Percentiles rank a stretch among this genome's conserved stretches.
Conservation (phyloP, 2,329 filamentous ascomycete genomes). For the Xylariaceae sp. region DNA sequence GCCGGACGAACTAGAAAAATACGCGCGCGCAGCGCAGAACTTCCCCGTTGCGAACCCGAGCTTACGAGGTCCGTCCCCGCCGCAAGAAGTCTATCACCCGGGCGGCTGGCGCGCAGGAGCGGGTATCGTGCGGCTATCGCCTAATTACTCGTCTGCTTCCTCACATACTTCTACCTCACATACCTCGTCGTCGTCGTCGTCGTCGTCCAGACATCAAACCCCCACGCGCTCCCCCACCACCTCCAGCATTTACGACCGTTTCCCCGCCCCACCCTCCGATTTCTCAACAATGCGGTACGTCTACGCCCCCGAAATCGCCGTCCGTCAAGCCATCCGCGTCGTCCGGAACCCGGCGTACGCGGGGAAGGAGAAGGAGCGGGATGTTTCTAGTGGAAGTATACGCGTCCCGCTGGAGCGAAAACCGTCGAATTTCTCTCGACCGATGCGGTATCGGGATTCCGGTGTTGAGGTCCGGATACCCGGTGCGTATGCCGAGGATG, state of each 20-base stretch:
- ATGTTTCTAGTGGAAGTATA: no score
- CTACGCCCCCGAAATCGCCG: slow-evolving; percentile 26
- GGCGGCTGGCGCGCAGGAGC: slow-evolving; percentile 28
- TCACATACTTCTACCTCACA: slow-evolving; percentile 1
- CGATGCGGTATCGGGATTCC: neutral
- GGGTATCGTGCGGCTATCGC: slow-evolving; percentile 6
- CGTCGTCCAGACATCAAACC: slow-evolving; percentile 7
- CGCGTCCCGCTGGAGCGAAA: neutral
- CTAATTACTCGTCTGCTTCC: neutral
- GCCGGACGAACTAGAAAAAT: neutral
- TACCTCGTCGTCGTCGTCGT: slow-evolving; percentile 2
- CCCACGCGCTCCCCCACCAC: neutral
- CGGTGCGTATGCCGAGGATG: neutral
- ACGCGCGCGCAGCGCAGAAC: slow-evolving; percentile 7
- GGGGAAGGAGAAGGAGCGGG: neutral
- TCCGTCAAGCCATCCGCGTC: slow-evolving; percentile 26
- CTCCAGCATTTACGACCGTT: neutral
- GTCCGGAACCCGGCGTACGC: slow-evolving; percentile 25
- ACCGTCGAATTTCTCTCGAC: neutral
- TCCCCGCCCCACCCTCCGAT: slow-evolving; percentile 17
- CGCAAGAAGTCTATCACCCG: slow-evolving; percentile 24
- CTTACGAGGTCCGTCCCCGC: neutral
- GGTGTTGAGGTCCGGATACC: neutral
- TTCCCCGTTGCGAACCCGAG: neutral
- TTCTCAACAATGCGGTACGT: slow-evolving; percentile 29